These are phyloP conservation scores for Kuraishia molischiana DNA, from an alignment of 805 yeast genomes.

Conservation along the genomic window DNA sequence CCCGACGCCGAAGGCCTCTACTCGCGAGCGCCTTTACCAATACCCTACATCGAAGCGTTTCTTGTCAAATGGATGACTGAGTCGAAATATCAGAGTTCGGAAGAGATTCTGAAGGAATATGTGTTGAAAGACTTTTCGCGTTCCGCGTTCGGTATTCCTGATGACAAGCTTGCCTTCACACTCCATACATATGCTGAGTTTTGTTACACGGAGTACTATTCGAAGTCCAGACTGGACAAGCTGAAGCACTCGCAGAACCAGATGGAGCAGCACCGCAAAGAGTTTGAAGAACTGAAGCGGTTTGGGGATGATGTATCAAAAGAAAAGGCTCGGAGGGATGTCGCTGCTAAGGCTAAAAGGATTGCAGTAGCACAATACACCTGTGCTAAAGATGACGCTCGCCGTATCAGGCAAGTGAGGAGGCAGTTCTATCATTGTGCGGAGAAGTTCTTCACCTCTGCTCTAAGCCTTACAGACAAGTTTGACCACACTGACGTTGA, in stretches of 20 bases:
- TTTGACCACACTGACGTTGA: slow-evolving; percentile 52
- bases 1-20: no score
- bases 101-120: slow-evolving; percentile 44
- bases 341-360: slow-evolving; percentile 42
- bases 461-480: slow-evolving; percentile 34
- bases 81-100: slow-evolving; percentile 60
- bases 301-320: slow-evolving; percentile 31
- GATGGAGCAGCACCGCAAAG: slow-evolving; percentile 31
- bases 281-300: slow-evolving; percentile 36
- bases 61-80: slow-evolving; percentile 63
- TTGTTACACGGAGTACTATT: slow-evolving; percentile 55
- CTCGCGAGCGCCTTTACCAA: no score
- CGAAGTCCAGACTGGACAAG: slow-evolving; percentile 31
- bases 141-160: no score
- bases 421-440: slow-evolving; percentile 40
- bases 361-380: slow-evolving; percentile 36
- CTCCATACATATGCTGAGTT: slow-evolving; percentile 60
- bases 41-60: no score
- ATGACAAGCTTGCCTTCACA: slow-evolving; percentile 29
- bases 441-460: slow-evolving; percentile 45
- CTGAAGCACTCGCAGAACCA: slow-evolving; percentile 30
- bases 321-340: slow-evolving; percentile 35
- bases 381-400: slow-evolving; percentile 39
- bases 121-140: no score
- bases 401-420: slow-evolving; percentile 22